phyloP scores from a whole-genome alignment of 78 protist species.

The Mastigamoeba balamuthi region DNA sequence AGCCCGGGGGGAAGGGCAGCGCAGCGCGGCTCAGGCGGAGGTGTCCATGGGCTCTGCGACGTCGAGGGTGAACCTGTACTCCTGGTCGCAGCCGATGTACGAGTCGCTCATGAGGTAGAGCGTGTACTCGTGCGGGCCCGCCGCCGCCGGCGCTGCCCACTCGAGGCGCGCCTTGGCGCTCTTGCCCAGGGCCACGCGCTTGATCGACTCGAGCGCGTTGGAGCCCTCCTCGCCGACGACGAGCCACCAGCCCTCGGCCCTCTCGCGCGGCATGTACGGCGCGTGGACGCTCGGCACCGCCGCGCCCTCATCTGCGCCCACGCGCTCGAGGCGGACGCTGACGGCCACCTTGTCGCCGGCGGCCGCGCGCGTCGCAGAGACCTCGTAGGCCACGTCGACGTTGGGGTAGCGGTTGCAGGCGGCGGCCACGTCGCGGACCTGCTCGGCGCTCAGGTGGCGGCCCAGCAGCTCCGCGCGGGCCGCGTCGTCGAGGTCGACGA shows the following conservation, averaged over 20 bases:
- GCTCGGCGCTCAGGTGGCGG: conserved; percentile 4
- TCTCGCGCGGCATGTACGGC: conserved; percentile 20
- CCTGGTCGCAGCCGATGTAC: conserved; percentile 85
- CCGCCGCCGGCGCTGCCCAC: conserved; percentile 63
- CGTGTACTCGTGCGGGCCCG: conserved; percentile 49
- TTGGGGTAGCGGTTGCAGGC: conserved; percentile 51
- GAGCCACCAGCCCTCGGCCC: conserved; percentile 44
- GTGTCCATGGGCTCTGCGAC: too few relatives aligned
- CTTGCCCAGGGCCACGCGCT: conserved; percentile 25
- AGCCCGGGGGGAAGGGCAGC: too few relatives aligned
- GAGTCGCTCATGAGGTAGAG: conserved; percentile 84
- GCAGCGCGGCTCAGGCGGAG: too few relatives aligned
- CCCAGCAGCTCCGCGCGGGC: conserved; percentile 41
- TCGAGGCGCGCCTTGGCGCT: conserved; percentile 45
- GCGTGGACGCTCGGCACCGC: conserved; percentile 21
- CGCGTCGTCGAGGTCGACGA: conserved; percentile 79
- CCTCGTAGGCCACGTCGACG: conserved; percentile 32
- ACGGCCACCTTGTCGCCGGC: conserved; percentile 35
- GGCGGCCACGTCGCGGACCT: conserved; percentile 23
- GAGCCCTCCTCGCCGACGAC: conserved; percentile 31
- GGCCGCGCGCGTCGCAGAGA: background rate
- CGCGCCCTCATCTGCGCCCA: conserved; percentile 21
- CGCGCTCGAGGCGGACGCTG: conserved; percentile 52
- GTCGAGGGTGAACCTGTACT: conserved; percentile 40
- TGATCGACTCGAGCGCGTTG: conserved; percentile 47